These are phyloP conservation scores for Ramichloridium luteum DNA, from an alignment of 2,329 filamentous ascomycete species.

Conservation along the genomic window DNA sequence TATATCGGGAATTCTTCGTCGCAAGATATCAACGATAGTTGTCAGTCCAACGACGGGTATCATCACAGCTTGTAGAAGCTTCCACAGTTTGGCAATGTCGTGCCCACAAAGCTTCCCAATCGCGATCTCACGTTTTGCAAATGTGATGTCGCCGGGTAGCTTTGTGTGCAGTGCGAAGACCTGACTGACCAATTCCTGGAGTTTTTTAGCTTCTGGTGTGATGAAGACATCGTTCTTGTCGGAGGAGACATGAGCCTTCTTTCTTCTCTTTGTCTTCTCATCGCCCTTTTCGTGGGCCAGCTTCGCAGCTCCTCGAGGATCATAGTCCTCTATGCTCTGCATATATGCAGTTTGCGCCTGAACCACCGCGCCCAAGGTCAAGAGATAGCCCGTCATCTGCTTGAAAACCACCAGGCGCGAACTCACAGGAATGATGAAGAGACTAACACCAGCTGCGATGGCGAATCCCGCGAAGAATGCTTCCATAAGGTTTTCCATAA, in stretches of 20 bases:
- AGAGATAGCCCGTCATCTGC: constrained; percentile 49
- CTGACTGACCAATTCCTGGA: constrained; percentile 18
- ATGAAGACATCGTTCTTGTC: constrained; percentile 33
- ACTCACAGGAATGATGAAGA: constrained; percentile 55
- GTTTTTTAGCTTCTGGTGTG: constrained; percentile 21
- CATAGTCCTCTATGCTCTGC: constrained; percentile 47
- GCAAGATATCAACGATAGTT: constrained; percentile 60
- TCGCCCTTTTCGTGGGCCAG: constrained; percentile 3
- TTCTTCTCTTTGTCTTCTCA: constrained; percentile 22
- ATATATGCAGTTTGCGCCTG: constrained; percentile 54
- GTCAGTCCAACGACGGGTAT: constrained; percentile 56
- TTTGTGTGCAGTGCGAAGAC: constrained; percentile 50
- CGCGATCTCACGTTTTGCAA: constrained; percentile 63
- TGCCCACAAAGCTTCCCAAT: constrained; percentile 54
- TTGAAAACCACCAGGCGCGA: constrained; percentile 53
- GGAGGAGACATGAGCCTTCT: constrained; percentile 45
- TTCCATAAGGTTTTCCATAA: constrained; percentile 45
- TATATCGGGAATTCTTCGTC: constrained; percentile 47
- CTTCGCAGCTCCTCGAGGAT: constrained; percentile 23
- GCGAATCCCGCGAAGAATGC: constrained; percentile 54
- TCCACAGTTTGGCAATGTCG: constrained; percentile 50
- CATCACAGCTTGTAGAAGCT: constrained; percentile 47
- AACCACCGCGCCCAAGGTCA: constrained; percentile 41
- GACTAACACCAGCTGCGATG: constrained; percentile 48
- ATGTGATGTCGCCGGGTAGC: constrained; percentile 52